Evolutionary conservation across 2,329 filamentous ascomycete genomes (phyloP).

Genomic region (Penicillium sp.): DNA sequence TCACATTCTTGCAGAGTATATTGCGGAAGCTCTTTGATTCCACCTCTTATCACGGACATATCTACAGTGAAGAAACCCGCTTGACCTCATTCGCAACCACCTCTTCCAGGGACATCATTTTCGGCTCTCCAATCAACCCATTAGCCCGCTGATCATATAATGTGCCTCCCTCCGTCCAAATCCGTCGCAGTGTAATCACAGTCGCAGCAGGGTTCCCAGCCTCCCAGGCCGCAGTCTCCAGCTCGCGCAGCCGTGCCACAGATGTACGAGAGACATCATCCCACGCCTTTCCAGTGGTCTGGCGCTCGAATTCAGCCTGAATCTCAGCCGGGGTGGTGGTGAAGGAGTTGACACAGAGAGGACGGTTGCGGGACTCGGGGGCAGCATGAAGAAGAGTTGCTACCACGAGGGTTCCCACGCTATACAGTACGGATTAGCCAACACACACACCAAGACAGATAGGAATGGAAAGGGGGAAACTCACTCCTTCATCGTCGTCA

Average conservation of each 20-base stretch:
- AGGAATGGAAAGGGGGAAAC: slow-evolving; percentile 25
- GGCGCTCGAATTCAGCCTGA: slow-evolving; percentile 62
- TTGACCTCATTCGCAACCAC: slow-evolving; percentile 37
- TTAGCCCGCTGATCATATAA: slow-evolving; percentile 67
- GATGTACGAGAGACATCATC: slow-evolving; percentile 48
- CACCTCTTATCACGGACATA: not conserved
- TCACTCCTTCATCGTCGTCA: slow-evolving; percentile 69
- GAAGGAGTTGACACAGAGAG: slow-evolving; percentile 67
- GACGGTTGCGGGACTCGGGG: slow-evolving; percentile 52
- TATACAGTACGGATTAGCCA: slow-evolving; percentile 26
- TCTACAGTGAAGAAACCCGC: slow-evolving; percentile 11
- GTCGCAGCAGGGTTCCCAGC: slow-evolving; percentile 51
- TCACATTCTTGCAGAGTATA: too few relatives aligned
- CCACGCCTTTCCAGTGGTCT: slow-evolving; percentile 56
- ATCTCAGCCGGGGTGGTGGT: slow-evolving; percentile 61
- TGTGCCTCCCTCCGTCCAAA: slow-evolving; percentile 69
- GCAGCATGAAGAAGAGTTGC: slow-evolving; percentile 53
- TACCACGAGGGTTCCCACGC: slow-evolving; percentile 63
- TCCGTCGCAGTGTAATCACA: slow-evolving; percentile 58
- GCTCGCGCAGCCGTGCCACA: slow-evolving; percentile 50
- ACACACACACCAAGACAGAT: not conserved
- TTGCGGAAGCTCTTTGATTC: too few relatives aligned
- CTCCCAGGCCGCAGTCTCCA: slow-evolving; percentile 59
- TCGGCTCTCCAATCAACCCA: slow-evolving; percentile 51
- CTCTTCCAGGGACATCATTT: slow-evolving; percentile 52